phyloP scores from a whole-genome alignment of 257 asterid species.

The Primulina huaijiensis region DNA sequence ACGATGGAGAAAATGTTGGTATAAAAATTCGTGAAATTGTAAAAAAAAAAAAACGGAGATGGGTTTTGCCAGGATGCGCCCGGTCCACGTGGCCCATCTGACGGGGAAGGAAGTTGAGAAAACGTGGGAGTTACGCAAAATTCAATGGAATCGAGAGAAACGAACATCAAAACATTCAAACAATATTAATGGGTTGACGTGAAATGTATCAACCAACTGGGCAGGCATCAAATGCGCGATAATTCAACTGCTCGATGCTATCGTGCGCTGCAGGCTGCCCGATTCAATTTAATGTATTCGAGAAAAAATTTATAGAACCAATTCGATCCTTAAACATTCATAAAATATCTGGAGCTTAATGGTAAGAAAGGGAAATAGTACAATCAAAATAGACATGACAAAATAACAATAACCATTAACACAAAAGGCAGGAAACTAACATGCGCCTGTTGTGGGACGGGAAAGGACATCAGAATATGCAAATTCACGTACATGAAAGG shows the following conservation, averaged over 20 bases:
- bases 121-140: constrained; percentile 24
- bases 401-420: too few relatives aligned
- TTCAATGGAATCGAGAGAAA: too few relatives aligned
- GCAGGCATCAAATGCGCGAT: background rate
- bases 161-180: background rate
- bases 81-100: constrained; percentile 15
- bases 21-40: too few relatives aligned
- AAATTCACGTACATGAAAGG: constrained; percentile 4
- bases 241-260: constrained; percentile 27
- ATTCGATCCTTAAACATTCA: too few relatives aligned
- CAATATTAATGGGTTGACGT: constrained; percentile 23
- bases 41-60: background rate
- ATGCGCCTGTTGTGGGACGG: constrained; percentile 20
- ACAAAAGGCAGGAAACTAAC: constrained; percentile 1
- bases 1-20: constrained; percentile 12
- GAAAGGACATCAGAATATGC: constrained; percentile 19
- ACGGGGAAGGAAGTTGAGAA: constrained; percentile 2
- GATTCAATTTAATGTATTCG: too few relatives aligned
- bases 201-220: constrained; percentile 29
- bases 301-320: too few relatives aligned
- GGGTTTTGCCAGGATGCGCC: constrained; percentile 26
- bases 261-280: constrained; percentile 32
- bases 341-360: too few relatives aligned
- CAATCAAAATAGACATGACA: too few relatives aligned
- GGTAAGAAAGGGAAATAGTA: too few relatives aligned